Evolutionary conservation across 305 asterid species (phyloP).

Genomic region (Andrographis paniculata): DNA sequence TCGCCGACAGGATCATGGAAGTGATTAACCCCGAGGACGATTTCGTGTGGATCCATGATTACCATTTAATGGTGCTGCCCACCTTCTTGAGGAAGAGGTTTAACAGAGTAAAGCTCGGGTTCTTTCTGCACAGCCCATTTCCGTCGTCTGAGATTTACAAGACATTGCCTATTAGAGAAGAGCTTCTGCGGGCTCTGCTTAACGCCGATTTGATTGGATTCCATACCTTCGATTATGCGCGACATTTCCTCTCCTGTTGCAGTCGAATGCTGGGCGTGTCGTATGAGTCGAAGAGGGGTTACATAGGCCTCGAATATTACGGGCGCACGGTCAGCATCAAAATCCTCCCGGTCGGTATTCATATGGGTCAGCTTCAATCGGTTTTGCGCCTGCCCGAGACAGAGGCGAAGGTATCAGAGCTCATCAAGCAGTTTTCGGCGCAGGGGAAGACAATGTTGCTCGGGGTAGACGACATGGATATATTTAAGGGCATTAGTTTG

Average conservation of each 20-base stretch:
- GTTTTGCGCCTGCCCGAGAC: slow-evolving; percentile 57
- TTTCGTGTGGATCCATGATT: slow-evolving; percentile 86
- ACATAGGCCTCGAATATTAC: slow-evolving; percentile 77
- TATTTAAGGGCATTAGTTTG: slow-evolving; percentile 78
- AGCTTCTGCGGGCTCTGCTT: slow-evolving; percentile 59
- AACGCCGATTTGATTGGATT: slow-evolving; percentile 81
- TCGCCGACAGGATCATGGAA: slow-evolving; percentile 90
- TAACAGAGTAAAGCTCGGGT: slow-evolving; percentile 80
- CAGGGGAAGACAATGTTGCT: slow-evolving; percentile 63
- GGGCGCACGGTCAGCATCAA: slow-evolving; percentile 85
- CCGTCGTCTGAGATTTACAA: too few relatives aligned
- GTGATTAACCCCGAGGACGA: slow-evolving; percentile 90
- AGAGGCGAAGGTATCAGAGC: slow-evolving; percentile 54
- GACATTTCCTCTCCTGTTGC: slow-evolving; percentile 85
- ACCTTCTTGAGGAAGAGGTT: slow-evolving; percentile 87
- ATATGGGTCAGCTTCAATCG: slow-evolving; percentile 77
- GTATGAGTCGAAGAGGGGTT: slow-evolving; percentile 84
- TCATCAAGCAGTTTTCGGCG: slow-evolving; percentile 40
- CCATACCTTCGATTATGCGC: slow-evolving; percentile 77
- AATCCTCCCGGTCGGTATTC: slow-evolving; percentile 86
- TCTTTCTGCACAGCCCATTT: too few relatives aligned
- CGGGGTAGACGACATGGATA: slow-evolving; percentile 89
- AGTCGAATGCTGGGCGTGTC: slow-evolving; percentile 80
- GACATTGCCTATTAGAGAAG: slow-evolving; percentile 75
- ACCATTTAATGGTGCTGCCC: slow-evolving; percentile 81